Base-by-base conservation (phyloP, 163 green algal species). In the Scenedesmus sp. region DNA sequence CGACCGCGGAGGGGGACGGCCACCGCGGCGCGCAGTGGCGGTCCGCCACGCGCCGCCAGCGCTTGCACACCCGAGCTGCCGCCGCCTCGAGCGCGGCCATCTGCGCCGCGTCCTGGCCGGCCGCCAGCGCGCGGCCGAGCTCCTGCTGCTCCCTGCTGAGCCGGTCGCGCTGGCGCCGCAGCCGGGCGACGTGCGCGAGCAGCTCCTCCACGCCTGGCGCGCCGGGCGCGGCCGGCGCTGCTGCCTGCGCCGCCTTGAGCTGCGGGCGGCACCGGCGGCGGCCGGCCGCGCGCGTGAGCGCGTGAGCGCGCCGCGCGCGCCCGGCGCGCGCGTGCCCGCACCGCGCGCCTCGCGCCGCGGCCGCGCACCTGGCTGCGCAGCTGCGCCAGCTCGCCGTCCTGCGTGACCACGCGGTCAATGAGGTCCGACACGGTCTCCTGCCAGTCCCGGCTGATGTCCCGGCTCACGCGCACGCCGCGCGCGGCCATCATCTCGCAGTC, bases 351-450 rank as follows among this genome's bases (percentile, higher is more conserved):
- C 15, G 3, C 28, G 53, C 53, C 29, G 2, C 15, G 6, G 1
- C 26, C 9, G 33, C 58, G 15, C 28, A 80, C 71, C 71, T 80
- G 71, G 24, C 69, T 26, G 53, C 45, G 60, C 33, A 83, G 64
- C 44, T 63, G n/a, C 20, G 53, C 64, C 22, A 83, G 39, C 64
- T 83, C 75, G 6, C 34, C 31, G 64, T 83, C 75, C 63, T 83
- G 75, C n/a, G 64, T 45, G 14, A 83, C 75, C 29, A 83, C 64
- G 18, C 64, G 45, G 54, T 83, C 75, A 29, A 83, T 83, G 14
- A 83, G 44, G 42, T 83, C 64, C n/a, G 75, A 83, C 44, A 83
- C 75, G 4, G 75, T 83, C 64, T 83, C 75, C 75, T 83, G 75
- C 75, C 75, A 83, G 64, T 83, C 75, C 34, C 75, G 58, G 75